Evolutionary conservation across 2,329 filamentous ascomycete species (phyloP), one percentile per base, ranked within the genome.

Genomic region (Shiraia bambusicola): DNA sequence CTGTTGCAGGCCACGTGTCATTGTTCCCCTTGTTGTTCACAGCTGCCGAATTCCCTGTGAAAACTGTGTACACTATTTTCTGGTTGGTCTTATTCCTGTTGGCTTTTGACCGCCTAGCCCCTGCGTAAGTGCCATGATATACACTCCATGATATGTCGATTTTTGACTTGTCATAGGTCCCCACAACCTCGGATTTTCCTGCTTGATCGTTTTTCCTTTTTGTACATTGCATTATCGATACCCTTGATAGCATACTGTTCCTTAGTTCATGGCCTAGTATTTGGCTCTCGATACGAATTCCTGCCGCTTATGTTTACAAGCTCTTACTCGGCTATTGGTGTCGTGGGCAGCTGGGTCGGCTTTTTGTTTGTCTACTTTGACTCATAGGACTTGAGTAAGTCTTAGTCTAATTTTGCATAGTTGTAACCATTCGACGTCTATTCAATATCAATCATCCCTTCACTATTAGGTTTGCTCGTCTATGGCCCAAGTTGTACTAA

Each of bases 231-330:
- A 0, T 74, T 96, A 45, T 88, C 90, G 59, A 90, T 97, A 45
- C 93, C 92, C 8, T 72, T 97, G 49, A 88, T 97, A 41, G 70
- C 85, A 2, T 98, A 98, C 70, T 91, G 88, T 67, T 95, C 90
- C 9, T 69, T 96, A 36, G 52, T 93, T 6, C 93, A 98, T 67
- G 79, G 82, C 34, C 67, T 92, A n/a, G 72, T 94, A 4, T 96
- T 95, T 72, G 90, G 90, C 0, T 79, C 82, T 59, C 81, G 76
- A 50, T 88, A 87, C 58, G 89, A 96, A 70, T 98, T 97, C 68
- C 71, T 98, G 40, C 93, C 93, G 17, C 74, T 97, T 56, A 97
- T 98, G 92, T 93, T 97, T 65, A 96, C 85, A 55, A 97, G 92
- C 74, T 87, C 88, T 10, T 98, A 97, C 69, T 88, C 87, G 25